Conservation (phyloP, 2,329 filamentous ascomycete genomes). For the Phialophora expanda region DNA sequence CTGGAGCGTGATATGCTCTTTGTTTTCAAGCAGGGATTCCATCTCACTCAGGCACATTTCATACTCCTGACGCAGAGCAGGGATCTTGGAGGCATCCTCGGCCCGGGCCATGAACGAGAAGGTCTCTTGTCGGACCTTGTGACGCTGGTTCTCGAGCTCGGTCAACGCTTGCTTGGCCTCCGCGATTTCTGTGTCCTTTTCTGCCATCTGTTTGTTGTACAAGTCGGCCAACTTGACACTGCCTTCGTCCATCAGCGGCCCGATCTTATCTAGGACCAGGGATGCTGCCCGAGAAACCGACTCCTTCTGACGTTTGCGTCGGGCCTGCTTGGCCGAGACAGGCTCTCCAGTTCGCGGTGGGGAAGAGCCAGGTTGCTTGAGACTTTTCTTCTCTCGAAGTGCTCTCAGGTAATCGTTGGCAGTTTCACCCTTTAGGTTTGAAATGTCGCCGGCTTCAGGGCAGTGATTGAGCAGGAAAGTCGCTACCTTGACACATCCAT, state of each 20-base stretch:
- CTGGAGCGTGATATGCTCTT: slow-evolving; percentile 48
- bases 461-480: slow-evolving; percentile 73
- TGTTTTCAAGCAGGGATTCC: slow-evolving; percentile 53
- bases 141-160: slow-evolving; percentile 51
- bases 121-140: slow-evolving; percentile 50
- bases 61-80: slow-evolving; percentile 49
- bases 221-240: slow-evolving; percentile 68
- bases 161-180: slow-evolving; percentile 66
- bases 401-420: slow-evolving; percentile 82
- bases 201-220: slow-evolving; percentile 44
- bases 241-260: slow-evolving; percentile 71
- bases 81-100: slow-evolving; percentile 45
- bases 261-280: slow-evolving; percentile 71
- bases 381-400: slow-evolving; percentile 51
- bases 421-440: slow-evolving; percentile 79
- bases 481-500: slow-evolving; percentile 79
- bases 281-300: slow-evolving; percentile 67
- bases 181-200: slow-evolving; percentile 61
- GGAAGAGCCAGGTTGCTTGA: slow-evolving; percentile 68
- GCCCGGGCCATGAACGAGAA: slow-evolving; percentile 47
- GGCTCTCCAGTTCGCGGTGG: slow-evolving; percentile 52
- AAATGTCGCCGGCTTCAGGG: slow-evolving; percentile 76
- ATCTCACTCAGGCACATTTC: slow-evolving; percentile 46
- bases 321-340: slow-evolving; percentile 31
- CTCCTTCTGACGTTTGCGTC: slow-evolving; percentile 44